A percentile compares a stretch with the other conserved stretches of the same genome.
phyloP scores from a whole-genome alignment of 2,329 filamentous ascomycete species.

The Aureobasidium namibiae region DNA sequence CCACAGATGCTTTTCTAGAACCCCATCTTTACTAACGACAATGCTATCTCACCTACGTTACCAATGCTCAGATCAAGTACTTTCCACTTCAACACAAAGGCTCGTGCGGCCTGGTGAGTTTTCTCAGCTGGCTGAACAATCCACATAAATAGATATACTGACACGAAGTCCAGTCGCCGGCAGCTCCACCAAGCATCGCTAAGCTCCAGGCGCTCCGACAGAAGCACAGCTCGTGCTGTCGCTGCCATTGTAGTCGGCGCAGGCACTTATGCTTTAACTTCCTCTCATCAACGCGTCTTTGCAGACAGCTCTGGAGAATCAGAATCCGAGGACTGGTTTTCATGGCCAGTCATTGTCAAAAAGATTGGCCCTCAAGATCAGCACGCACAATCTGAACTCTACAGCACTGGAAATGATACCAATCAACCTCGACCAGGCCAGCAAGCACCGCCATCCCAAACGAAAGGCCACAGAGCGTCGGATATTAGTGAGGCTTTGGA shows the following conservation, averaged over 20 bases:
- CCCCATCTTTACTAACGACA: not conserved
- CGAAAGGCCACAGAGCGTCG: conserved; percentile 17
- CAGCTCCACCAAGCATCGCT: not conserved
- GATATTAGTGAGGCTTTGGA: conserved; percentile 15
- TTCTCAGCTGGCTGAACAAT: not conserved
- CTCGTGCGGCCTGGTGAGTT: not conserved
- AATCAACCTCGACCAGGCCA: conserved; percentile 4
- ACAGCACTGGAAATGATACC: not conserved
- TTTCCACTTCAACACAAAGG: not conserved
- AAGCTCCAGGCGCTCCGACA: not conserved
- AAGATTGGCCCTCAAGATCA: not conserved
- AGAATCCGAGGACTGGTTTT: conserved; percentile 8
- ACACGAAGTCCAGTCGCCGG: not conserved
- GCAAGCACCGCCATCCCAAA: conserved; percentile 21
- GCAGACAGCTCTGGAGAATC: not conserved
- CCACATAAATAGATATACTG: not conserved
- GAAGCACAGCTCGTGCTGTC: not conserved
- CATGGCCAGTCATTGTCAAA: not conserved
- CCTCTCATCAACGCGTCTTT: not conserved
- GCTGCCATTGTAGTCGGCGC: not conserved
- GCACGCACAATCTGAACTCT: not conserved
- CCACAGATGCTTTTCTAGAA: not conserved
- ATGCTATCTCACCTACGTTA: not conserved
- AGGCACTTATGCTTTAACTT: not conserved
- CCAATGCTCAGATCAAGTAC: conserved; percentile 7